Conservation (phyloP, 2,329 filamentous ascomycete genomes). For the Xylariaceae sp. region DNA sequence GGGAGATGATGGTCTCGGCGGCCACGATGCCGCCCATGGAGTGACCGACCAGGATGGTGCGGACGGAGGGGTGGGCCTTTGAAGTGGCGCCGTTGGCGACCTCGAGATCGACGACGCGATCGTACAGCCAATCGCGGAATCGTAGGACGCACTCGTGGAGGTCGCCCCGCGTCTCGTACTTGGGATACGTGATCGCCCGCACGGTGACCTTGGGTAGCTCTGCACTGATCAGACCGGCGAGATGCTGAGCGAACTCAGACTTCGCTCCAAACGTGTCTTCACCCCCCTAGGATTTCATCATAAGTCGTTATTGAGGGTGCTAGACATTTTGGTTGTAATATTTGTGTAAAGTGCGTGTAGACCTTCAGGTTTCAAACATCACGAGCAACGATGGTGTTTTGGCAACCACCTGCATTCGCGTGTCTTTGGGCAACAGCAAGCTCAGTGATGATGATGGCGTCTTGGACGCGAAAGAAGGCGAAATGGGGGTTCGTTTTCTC, state of each 20-base stretch:
- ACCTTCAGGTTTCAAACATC: background rate
- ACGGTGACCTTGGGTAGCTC: slow-evolving; percentile 66
- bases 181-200: slow-evolving; percentile 66
- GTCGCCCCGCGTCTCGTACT: slow-evolving; percentile 77
- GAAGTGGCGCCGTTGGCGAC: slow-evolving; percentile 57
- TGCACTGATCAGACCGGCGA: slow-evolving; percentile 58
- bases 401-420: background rate
- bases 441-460: background rate
- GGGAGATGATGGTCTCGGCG: slow-evolving; percentile 74
- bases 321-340: no score
- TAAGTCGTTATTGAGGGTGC: background rate
- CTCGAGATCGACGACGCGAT: slow-evolving; percentile 92
- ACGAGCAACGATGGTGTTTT: background rate
- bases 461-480: background rate
- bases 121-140: slow-evolving; percentile 79
- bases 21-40: slow-evolving; percentile 82
- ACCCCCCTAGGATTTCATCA: slow-evolving; percentile 51
- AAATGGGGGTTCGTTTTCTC: background rate
- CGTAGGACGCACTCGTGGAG: slow-evolving; percentile 63
- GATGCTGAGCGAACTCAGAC: slow-evolving; percentile 64
- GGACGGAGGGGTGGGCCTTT: slow-evolving; percentile 32
- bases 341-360: background rate
- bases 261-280: slow-evolving; percentile 68
- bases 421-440: background rate
- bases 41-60: slow-evolving; percentile 31